These are phyloP conservation scores for Ramaria rubella DNA, from an alignment of 768 basidiomycete species.

Conservation along the genomic window DNA sequence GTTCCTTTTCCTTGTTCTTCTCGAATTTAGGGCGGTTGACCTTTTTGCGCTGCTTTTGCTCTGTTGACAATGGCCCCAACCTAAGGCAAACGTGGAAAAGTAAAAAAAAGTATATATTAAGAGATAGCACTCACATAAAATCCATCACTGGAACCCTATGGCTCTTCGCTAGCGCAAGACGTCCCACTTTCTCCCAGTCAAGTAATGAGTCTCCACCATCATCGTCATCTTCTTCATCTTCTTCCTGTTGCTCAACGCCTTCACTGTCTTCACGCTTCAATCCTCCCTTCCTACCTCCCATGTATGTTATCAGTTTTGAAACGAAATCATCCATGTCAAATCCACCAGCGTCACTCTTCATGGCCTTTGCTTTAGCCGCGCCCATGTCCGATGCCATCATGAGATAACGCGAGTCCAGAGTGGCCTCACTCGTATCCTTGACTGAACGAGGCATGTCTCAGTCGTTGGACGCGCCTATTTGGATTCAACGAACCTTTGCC, in stretches of 20 bases:
- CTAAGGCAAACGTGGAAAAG: slow-evolving; percentile 35
- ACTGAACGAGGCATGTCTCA: slow-evolving; percentile 35
- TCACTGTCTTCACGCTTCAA: slow-evolving; percentile 16
- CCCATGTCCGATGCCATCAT: slow-evolving; percentile 71
- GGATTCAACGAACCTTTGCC: slow-evolving; percentile 42
- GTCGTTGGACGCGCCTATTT: not conserved
- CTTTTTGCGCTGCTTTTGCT: slow-evolving; percentile 68
- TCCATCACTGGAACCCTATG: slow-evolving; percentile 73
- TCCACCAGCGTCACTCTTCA: slow-evolving; percentile 80
- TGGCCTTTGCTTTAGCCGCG: slow-evolving; percentile 81
- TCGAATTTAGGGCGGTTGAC: slow-evolving; percentile 62
- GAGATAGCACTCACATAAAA: slow-evolving; percentile 69
- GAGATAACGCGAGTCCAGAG: slow-evolving; percentile 81
- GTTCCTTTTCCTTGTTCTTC: slow-evolving; percentile 61
- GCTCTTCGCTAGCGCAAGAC: slow-evolving; percentile 74
- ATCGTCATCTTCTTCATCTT: slow-evolving; percentile 31
- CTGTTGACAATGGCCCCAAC: slow-evolving; percentile 85
- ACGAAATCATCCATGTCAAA: slow-evolving; percentile 95
- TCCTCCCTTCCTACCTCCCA: slow-evolving; percentile 57
- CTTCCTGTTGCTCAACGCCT: slow-evolving; percentile 28
- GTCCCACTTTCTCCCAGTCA: slow-evolving; percentile 84
- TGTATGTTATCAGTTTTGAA: slow-evolving; percentile 60
- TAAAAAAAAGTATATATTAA: not conserved
- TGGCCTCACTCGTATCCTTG: slow-evolving; percentile 79
- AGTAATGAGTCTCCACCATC: slow-evolving; percentile 38